phyloP scores from a whole-genome alignment of 805 yeast species.

The Yarrowia divulgata region DNA sequence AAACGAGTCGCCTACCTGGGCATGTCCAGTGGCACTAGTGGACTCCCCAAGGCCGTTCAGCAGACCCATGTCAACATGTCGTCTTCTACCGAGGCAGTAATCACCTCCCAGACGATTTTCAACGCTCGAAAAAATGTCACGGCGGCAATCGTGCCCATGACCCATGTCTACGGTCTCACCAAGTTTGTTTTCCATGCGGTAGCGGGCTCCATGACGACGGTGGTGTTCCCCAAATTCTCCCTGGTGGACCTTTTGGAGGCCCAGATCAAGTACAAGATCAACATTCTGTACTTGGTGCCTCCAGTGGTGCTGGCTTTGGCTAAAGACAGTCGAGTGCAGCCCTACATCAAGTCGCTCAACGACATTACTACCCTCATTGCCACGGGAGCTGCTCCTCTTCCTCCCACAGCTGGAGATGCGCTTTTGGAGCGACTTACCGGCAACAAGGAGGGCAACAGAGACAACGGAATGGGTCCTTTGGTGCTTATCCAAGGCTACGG shows the following conservation, averaged over 20 bases:
- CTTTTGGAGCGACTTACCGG: conserved; percentile 41
- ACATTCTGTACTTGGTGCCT: conserved; percentile 54
- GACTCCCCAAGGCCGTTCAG: conserved; percentile 81
- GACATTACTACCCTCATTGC: conserved; percentile 53
- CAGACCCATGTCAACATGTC: conserved; percentile 64
- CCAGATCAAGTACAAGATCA: conserved; percentile 49
- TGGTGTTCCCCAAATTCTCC: conserved; percentile 50
- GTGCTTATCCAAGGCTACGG: conserved; percentile 34
- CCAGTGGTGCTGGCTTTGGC: conserved; percentile 58
- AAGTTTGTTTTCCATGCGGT: conserved; percentile 46
- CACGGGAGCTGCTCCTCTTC: conserved; percentile 59
- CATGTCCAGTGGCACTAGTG: conserved; percentile 53
- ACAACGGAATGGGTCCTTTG: conserved; percentile 43
- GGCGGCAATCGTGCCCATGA: conserved; percentile 49
- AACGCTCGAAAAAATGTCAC: conserved; percentile 49
- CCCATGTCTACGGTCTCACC: conserved; percentile 48
- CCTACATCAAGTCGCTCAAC: conserved; percentile 54
- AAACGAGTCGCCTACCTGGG: conserved; percentile 46
- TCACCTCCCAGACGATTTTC: conserved; percentile 51
- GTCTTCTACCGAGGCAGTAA: conserved; percentile 53
- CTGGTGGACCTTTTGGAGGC: conserved; percentile 47
- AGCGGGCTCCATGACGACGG: conserved; percentile 42
- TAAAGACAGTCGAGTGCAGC: conserved; percentile 54
- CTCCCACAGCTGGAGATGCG: conserved; percentile 5
- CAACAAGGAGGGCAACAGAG: conserved; percentile 46